Evolutionary conservation across 169 alveolate species (phyloP), one percentile per base, ranked within the genome.

Genomic region (Plasmodium billcollinsi): DNA sequence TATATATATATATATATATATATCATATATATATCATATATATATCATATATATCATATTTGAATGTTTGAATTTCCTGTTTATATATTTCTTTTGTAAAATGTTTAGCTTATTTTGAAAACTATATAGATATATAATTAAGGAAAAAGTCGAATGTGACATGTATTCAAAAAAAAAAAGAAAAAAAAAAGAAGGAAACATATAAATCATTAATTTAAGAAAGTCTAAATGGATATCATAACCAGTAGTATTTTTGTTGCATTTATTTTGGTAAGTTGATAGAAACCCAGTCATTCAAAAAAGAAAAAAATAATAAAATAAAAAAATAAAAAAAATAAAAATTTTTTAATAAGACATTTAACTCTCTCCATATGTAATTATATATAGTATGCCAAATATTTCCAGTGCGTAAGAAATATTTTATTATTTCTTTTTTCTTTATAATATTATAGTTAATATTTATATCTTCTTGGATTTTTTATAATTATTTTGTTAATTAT

Each of bases 391-490:
- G 33, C 1, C 33, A 26, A 0, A n/a, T n/a, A 3, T 3, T 54
- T 8, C 62, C 20, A 54, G 62, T 54, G 20, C 20, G 7, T 54
- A 54, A 20, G 2, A 54, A 54, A 5, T 20, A 54, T n/a, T 59
- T 59, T 59, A 18, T 59, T 4, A 2, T 59, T 59, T 21, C 20
- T 54, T 67, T 50, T 80, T 54, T 39, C n/a, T 61, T 62, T 80
- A 26, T 26, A 26, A 26, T 26, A 26, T 54, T 67, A 56, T 61
- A 80, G 90, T 67, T 80, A 54, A 80, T 80, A 80, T 67, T 67
- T 61, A 39, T 49, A 67, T 80, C 80, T 49, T 80, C 83, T 59
- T 62, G 90, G 80, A 47, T 26, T 43, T 80, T 80, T 80, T 80
- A 80, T 43, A 66, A 65, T 52, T 62, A 80, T 69, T 80, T 67